phyloP scores from a whole-genome alignment of 2,329 filamentous ascomycete genomes.

The Apiospora arundinis region DNA sequence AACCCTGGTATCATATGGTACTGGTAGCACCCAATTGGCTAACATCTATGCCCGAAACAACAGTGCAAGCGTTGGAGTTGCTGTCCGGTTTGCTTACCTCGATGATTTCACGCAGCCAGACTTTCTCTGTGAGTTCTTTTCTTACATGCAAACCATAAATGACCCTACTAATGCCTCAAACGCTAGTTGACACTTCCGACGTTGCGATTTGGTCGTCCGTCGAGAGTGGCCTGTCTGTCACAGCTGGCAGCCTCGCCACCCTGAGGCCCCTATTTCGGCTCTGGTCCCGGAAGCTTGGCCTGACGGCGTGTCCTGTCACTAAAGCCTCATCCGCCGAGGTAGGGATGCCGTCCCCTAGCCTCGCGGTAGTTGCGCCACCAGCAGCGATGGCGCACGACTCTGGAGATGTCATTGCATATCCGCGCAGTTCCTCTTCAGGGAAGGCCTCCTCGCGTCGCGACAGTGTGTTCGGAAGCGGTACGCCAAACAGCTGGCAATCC shows the following conservation, averaged over 20 bases:
- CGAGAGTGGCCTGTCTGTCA: slow-evolving; percentile 22
- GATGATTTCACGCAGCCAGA: slow-evolving; percentile 1
- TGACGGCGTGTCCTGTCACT: not conserved
- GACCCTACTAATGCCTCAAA: not conserved
- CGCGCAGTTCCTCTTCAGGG: not conserved
- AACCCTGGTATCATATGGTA: not conserved
- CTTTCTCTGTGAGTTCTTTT: not conserved
- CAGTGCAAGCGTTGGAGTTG: slow-evolving; percentile 15
- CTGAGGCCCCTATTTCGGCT: slow-evolving; percentile 24
- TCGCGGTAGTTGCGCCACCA: not conserved
- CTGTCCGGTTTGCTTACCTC: slow-evolving; percentile 14
- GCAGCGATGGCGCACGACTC: no score
- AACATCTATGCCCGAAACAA: not conserved
- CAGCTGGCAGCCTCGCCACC: slow-evolving; percentile 24
- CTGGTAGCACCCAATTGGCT: not conserved
- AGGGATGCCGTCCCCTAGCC: not conserved
- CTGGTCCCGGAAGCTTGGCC: not conserved
- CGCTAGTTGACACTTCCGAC: slow-evolving; percentile 12
- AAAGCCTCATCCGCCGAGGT: not conserved
- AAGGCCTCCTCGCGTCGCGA: not conserved
- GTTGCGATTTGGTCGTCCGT: slow-evolving; percentile 25
- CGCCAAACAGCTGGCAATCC: not conserved
- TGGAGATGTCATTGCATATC: not conserved
- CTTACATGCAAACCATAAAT: not conserved
- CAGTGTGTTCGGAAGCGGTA: not conserved